Percentiles rank a stretch among this genome's conserved stretches.
Evolutionary conservation across 768 basidiomycete genomes (phyloP).

Genomic region (Mycena haematopus): DNA sequence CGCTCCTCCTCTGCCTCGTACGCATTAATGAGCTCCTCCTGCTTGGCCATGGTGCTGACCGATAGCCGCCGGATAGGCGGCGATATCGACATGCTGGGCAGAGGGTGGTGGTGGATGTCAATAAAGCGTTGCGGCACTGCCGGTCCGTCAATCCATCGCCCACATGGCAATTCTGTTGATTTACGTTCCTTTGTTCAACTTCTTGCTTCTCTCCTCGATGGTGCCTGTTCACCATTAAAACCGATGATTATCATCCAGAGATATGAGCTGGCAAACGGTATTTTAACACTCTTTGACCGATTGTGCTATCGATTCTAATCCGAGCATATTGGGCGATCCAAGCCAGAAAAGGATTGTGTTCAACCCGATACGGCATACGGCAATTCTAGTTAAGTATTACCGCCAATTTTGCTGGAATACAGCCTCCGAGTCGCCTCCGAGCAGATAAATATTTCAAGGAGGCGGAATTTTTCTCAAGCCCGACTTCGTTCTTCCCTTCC

Average conservation of each 20-base stretch:
- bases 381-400: too few species aligned
- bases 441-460: too few species aligned
- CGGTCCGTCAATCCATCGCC: slow-evolving; percentile 4
- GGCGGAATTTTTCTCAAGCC: too few species aligned
- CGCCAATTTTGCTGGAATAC: too few species aligned
- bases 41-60: slow-evolving; percentile 59
- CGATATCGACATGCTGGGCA: slow-evolving; percentile 48
- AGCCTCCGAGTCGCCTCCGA: too few species aligned
- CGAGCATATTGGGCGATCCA: too few species aligned
- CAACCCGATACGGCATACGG: too few species aligned
- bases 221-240: background rate
- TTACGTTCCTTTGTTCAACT: background rate
- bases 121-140: background rate
- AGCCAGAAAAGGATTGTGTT: too few species aligned
- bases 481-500: too few species aligned
- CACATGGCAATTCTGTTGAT: slow-evolving; percentile 5
- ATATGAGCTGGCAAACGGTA: background rate
- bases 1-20: slow-evolving; percentile 92
- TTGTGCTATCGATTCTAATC: too few species aligned
- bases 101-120: slow-evolving; percentile 14
- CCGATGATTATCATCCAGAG: background rate
- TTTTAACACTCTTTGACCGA: too few species aligned
- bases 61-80: slow-evolving; percentile 69
- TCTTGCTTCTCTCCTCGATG: slow-evolving; percentile 1
- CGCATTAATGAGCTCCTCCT: slow-evolving; percentile 84